Base-by-base conservation (phyloP, 352 stramenopile species). In the Globisporangium paddicum region DNA sequence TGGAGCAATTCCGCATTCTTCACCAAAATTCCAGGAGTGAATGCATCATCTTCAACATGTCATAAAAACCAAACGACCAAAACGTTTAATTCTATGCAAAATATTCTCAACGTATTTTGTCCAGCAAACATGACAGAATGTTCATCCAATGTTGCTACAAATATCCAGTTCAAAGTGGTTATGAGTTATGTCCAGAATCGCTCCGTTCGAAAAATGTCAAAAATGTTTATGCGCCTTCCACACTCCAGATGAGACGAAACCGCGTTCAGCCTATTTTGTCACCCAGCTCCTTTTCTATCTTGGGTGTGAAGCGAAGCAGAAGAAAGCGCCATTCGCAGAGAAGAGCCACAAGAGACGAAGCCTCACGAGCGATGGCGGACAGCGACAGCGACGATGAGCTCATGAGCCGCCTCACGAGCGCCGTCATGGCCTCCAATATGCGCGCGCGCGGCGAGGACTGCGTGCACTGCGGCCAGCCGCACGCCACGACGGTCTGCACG, bases 341-440 rank as follows among this genome's bases (percentile, higher is more conserved):
- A 35, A 34, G 37, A 46, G 45, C n/a, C 10, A 23, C 6, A 25
- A 23, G 30, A 25, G 30, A 16, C 48, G 10, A 28, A 58, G 30
- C 30, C 13, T 2, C n/a, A 47, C 32, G 18, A 41, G 32, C 4
- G 41, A 87, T 88, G 77, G 61, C 56, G 30, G 82, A 95, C 68
- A 95, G 77, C 70, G 82, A 95, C 75, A 95, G 85, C 75, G 85
- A 93, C 57, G 85, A 95, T 57, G 85, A 95, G 68, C 79, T 95
- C 63, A 90, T 95, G 82, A 87, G 57, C 55, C 72, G 75, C 26
- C 76, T 93, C 35, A 78, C 71, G 23, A 78, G 68, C 55, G 58
- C 68, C 47, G 62, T 68, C 35, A 76, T 82, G 34, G 59, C 54
- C 68, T 60, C 48, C 47, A 68, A 14, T 51, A 61, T 25, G 51